These are phyloP conservation scores for Butyriboletus loyo DNA, from an alignment of 768 basidiomycete species.

Conservation along the genomic window DNA sequence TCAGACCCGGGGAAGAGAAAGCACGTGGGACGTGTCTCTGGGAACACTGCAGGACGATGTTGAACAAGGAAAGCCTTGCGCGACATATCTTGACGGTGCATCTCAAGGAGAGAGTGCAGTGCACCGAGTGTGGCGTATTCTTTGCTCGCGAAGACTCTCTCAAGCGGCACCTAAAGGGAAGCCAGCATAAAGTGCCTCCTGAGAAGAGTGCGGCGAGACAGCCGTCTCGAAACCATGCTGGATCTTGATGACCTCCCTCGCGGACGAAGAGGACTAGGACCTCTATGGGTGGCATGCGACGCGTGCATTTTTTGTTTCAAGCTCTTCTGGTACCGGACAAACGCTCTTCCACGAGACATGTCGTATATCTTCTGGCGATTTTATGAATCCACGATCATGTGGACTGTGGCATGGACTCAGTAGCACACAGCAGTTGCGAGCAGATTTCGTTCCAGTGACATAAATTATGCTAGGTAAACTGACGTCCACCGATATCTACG, in stretches of 20 bases:
- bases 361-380: background rate
- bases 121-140: slow-evolving; percentile 9
- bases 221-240: background rate
- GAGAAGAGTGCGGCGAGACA: background rate
- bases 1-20: slow-evolving; percentile 19
- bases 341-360: background rate
- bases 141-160: slow-evolving; percentile 33
- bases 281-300: no score
- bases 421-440: no score
- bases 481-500: background rate
- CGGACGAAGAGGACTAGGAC: background rate
- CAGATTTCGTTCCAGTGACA: background rate
- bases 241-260: background rate
- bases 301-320: background rate
- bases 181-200: slow-evolving; percentile 3
- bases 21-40: slow-evolving; percentile 15
- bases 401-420: background rate
- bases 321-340: no score
- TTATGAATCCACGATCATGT: background rate
- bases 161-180: slow-evolving; percentile 23
- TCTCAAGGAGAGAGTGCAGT: slow-evolving; percentile 13
- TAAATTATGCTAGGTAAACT: background rate
- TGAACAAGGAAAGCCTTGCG: slow-evolving; percentile 30
- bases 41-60: slow-evolving; percentile 10
- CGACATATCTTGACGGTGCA: slow-evolving; percentile 30